Conservation (phyloP, 352 stramenopile genomes). For the Pythium chondricola region DNA sequence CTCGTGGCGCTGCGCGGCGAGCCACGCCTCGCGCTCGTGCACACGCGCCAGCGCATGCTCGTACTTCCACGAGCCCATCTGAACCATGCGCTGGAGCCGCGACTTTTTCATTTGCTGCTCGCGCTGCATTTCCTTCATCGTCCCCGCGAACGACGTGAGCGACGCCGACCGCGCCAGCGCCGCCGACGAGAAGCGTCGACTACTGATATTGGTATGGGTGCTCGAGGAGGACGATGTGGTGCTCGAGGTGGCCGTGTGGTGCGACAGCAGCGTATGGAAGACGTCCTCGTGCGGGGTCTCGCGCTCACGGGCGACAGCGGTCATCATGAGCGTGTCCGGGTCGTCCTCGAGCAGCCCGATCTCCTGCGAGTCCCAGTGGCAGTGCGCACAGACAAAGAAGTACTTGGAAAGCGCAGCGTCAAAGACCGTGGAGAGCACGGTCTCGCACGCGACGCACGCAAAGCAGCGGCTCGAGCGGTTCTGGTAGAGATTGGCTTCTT, state of each 20-base stretch:
- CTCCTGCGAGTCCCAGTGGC: conserved; percentile 78
- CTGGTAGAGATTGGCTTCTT: conserved; percentile 83
- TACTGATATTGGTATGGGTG: not conserved
- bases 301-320: conserved; percentile 66
- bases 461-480: conserved; percentile 85
- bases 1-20: conserved; percentile 46
- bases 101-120: conserved; percentile 86
- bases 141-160: conserved; percentile 46
- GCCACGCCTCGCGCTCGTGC: conserved; percentile 51
- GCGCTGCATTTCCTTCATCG: conserved; percentile 75
- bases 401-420: conserved; percentile 47
- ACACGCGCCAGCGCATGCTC: conserved; percentile 48
- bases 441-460: conserved; percentile 61
- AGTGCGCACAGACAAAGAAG: conserved; percentile 82
- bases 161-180: conserved; percentile 16
- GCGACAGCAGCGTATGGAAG: conserved; percentile 62
- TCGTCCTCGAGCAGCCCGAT: conserved; percentile 64
- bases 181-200: conserved; percentile 1
- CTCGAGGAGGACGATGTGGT: conserved; percentile 4
- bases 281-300: conserved; percentile 66
- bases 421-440: conserved; percentile 62
- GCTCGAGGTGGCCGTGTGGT: conserved; percentile 26
- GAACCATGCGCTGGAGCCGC: conserved; percentile 42
- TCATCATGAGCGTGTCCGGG: conserved; percentile 80
- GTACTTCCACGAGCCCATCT: conserved; percentile 75